phyloP scores from a whole-genome alignment of 2,329 filamentous ascomycete species.

The Beauveria bassiana region DNA sequence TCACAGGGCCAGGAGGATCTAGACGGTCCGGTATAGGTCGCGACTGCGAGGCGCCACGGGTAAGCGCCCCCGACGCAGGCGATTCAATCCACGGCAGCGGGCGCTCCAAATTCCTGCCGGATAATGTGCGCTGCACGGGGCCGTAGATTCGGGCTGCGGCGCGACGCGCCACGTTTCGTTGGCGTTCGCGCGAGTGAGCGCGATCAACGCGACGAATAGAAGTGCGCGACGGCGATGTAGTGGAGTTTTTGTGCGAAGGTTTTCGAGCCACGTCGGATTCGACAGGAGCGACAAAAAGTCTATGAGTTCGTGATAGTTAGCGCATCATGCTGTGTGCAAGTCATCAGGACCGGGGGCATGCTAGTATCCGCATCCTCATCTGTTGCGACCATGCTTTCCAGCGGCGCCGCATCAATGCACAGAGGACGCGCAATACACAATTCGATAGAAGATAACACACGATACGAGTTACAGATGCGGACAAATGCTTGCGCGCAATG shows the following conservation, averaged over 20 bases:
- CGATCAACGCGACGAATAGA: conserved; percentile 32
- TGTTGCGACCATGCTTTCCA: neutral
- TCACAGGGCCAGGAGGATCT: conserved; percentile 11
- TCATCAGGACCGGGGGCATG: neutral
- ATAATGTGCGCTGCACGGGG: conserved; percentile 18
- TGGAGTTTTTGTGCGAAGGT: conserved; percentile 22
- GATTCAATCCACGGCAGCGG: conserved; percentile 18
- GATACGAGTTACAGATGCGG: neutral
- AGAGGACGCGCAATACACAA: neutral
- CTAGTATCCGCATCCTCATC: neutral
- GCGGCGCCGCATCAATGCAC: neutral
- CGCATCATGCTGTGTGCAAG: neutral
- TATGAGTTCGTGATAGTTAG: conserved; percentile 16
- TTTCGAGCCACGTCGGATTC: conserved; percentile 35
- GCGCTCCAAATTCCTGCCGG: conserved; percentile 14
- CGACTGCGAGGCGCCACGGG: neutral
- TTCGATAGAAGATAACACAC: neutral
- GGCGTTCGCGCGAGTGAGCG: conserved; percentile 20
- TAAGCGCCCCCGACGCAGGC: conserved; percentile 5
- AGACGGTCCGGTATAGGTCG: neutral
- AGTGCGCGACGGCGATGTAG: conserved; percentile 28
- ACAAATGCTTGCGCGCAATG: neutral
- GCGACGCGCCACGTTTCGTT: conserved; percentile 15
- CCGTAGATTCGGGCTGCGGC: conserved; percentile 23
- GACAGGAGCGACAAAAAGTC: conserved; percentile 39